Base-by-base conservation (phyloP, 2,329 filamentous ascomycete species). In the Cryoendolithus antarcticus region DNA sequence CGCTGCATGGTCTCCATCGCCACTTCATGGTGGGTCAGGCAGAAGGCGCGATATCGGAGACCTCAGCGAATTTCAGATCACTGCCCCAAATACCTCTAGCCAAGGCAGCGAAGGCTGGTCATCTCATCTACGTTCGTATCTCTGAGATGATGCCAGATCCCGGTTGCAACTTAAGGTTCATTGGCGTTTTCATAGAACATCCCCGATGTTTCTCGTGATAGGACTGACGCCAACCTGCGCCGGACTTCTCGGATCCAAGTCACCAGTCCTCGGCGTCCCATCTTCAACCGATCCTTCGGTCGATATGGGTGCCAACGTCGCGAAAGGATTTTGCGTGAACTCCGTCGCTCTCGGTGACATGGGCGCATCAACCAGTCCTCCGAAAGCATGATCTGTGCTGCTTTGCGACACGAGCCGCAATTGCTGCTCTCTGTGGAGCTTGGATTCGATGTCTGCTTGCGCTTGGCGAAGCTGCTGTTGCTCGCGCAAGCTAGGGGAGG, bases 191-290 rank as follows among this genome's bases (percentile, higher is more conserved):
- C 69, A 86, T 60, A 88, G 65, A 37, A 86, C 67, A 53, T 86
- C 82, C 56, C 84, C 80, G 52, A 89, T 89, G 42, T 80, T 86
- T 41, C 82, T 70, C 37, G 78, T 75, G 44, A 89, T 86, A 3
- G 82, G 80, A 42, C 75, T 77, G 56, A 82, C 80, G 30, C 82
- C 82, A 52, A 74, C 75, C 9, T 80, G 82, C 1, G 81, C 79
- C 10, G 82, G 82, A 56, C 82, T 86, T 49, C 83, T 66, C 9
- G 83, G 83, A 54, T 88, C 81, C 5, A 37, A 12, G 7, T 21
- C 32, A 13, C 9, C 66, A 67, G 8, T 73, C 69, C 41, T 78
- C 75, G 52, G 66, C 63, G 6, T 65, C 63, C 39, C 67, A n/a
- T 63, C 63, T 7, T 27, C 24, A 40, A 65, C 62, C 35, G 65